Conservation (phyloP, 768 basidiomycete genomes). For the Tulasnella sp. region DNA sequence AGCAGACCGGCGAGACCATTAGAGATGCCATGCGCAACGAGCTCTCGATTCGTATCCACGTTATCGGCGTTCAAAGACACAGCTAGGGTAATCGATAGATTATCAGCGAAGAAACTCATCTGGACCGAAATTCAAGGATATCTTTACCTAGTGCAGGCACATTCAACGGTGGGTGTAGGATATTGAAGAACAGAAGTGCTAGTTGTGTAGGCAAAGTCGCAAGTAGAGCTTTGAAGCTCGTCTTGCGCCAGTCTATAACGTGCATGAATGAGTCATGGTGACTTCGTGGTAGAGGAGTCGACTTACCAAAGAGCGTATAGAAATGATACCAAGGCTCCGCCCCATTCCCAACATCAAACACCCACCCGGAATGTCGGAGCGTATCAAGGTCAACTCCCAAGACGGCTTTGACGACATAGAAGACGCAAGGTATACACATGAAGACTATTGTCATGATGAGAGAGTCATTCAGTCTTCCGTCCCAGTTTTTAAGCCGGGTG, state of each 20-base stretch:
- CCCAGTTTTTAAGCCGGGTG: neutral
- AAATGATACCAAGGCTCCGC: slow-evolving; percentile 68
- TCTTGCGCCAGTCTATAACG: slow-evolving; percentile 44
- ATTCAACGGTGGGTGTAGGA: slow-evolving; percentile 75
- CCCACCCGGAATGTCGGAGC: slow-evolving; percentile 63
- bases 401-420: slow-evolving; percentile 68
- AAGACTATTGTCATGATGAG: too few species aligned
- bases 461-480: too few species aligned
- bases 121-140: neutral
- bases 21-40: slow-evolving; percentile 85
- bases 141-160: slow-evolving; percentile 72
- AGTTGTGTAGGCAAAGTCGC: slow-evolving; percentile 87
- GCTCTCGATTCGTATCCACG: slow-evolving; percentile 83
- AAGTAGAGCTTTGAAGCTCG: slow-evolving; percentile 59
- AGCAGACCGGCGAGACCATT: slow-evolving; percentile 71
- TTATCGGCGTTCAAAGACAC: slow-evolving; percentile 79
- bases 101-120: neutral
- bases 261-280: too few species aligned
- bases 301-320: slow-evolving; percentile 63
- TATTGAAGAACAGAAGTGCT: slow-evolving; percentile 80
- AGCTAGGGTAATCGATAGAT: slow-evolving; percentile 33
- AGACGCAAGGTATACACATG: slow-evolving; percentile 63
- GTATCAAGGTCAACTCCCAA: slow-evolving; percentile 46
- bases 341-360: slow-evolving; percentile 60
- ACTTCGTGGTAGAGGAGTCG: slow-evolving; percentile 16